Conservation (phyloP, 148 eudicot genomes). For the Rhododendron ferrugineum region DNA sequence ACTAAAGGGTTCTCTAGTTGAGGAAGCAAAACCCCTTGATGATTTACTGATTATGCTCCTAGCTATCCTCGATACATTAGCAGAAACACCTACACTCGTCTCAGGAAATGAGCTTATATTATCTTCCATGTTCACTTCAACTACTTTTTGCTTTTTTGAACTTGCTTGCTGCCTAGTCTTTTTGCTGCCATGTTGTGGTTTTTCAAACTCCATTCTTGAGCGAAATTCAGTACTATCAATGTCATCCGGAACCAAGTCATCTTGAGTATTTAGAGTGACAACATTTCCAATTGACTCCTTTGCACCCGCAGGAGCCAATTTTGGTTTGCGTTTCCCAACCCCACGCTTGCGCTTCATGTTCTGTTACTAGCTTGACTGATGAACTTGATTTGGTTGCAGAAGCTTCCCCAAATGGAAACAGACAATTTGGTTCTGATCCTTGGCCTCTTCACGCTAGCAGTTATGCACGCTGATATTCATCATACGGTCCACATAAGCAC, state of each 20-base stretch:
- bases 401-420: slow-evolving; percentile 4
- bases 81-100: slow-evolving; percentile 15
- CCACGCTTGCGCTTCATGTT: slow-evolving; percentile 57
- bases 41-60: slow-evolving; percentile 20
- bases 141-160: slow-evolving; percentile 15
- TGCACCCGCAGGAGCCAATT: slow-evolving; percentile 17
- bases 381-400: not conserved
- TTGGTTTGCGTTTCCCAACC: slow-evolving; percentile 34
- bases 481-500: not conserved
- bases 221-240: slow-evolving; percentile 19
- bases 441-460: slow-evolving; percentile 8
- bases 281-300: slow-evolving; percentile 11
- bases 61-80: slow-evolving; percentile 14
- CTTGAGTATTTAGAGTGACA: slow-evolving; percentile 15
- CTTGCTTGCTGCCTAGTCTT: slow-evolving; percentile 22
- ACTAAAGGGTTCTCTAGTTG: slow-evolving; percentile 14
- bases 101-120: slow-evolving; percentile 25
- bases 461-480: not conserved
- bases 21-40: slow-evolving; percentile 20
- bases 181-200: slow-evolving; percentile 19
- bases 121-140: slow-evolving; percentile 26
- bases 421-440: slow-evolving; percentile 8
- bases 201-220: slow-evolving; percentile 15
- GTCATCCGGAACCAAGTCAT: slow-evolving; percentile 31
- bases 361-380: not conserved